A percentile compares a stretch with the other conserved stretches of the same genome.
These are phyloP conservation scores for Polymyxa betae DNA, from an alignment of 208 protist genomes.

Conservation along the genomic window DNA sequence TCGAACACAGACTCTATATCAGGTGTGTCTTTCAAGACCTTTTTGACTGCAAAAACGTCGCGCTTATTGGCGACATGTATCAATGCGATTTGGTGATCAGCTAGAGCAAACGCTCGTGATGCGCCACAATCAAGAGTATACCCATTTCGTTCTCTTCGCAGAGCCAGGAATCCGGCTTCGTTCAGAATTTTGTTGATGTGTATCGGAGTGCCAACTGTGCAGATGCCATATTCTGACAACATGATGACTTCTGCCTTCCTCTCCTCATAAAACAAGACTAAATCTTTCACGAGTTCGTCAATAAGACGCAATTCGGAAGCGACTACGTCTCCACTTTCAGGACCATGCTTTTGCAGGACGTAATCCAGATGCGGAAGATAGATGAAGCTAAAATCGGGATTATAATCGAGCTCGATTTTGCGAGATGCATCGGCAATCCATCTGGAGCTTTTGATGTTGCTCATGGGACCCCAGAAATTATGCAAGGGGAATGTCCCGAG, in stretches of 20 bases:
- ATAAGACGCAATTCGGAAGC: not conserved
- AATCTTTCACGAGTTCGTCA: constrained; percentile 5
- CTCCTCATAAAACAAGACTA: constrained; percentile 18
- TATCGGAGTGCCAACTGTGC: not conserved
- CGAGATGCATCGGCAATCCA: constrained; percentile 40
- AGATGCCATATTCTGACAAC: constrained; percentile 39
- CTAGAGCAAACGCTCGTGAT: constrained; percentile 5
- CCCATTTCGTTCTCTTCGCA: not conserved
- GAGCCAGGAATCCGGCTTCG: not conserved
- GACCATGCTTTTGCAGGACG: not conserved
- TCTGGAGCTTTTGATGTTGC: not conserved
- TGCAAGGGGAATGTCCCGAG: constrained; percentile 22
- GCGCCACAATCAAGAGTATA: constrained; percentile 21
- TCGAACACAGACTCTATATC: constrained; percentile 6
- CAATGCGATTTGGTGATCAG: constrained; percentile 47
- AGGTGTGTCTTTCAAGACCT: not conserved
- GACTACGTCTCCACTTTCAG: not conserved
- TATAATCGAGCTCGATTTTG: not conserved
- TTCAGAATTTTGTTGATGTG: constrained; percentile 40
- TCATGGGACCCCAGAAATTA: constrained; percentile 20
- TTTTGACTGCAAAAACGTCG: not conserved
- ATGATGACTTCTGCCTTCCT: not conserved
- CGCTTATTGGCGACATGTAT: not conserved
- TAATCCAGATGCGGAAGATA: constrained; percentile 45
- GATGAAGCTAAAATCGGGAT: constrained; percentile 45